Evolutionary conservation across 495 filamentous ascomycete genomes (phyloP).

Genomic region (Beverwykella pulmonaria): DNA sequence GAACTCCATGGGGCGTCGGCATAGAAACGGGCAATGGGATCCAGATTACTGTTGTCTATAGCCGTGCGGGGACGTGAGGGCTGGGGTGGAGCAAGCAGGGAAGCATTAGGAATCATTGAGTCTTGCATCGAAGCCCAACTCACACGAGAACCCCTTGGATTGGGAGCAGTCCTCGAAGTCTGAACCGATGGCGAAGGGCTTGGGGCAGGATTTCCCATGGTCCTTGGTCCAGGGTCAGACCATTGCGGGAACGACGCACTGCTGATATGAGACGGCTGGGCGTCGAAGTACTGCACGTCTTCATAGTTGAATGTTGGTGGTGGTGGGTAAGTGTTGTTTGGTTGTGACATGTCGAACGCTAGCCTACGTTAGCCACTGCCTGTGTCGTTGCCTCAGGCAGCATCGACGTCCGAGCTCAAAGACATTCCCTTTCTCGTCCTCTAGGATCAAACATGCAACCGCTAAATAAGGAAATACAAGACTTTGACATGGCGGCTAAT

Average conservation of each 20-base stretch:
- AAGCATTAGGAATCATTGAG: constrained; percentile 5
- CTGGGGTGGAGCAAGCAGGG: constrained; percentile 18
- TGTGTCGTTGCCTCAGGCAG: constrained; percentile 6
- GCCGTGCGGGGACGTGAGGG: constrained; percentile 8
- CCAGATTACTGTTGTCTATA: constrained; percentile 12
- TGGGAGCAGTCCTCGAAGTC: constrained; percentile 12
- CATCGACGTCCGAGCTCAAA: background rate
- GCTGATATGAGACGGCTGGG: constrained; percentile 1
- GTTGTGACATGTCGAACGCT: constrained; percentile 32
- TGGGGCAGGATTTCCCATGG: constrained; percentile 3
- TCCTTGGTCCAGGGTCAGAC: constrained; percentile 12
- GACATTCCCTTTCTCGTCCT: background rate
- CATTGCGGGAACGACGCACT: constrained; percentile 26
- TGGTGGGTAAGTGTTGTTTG: constrained; percentile 14
- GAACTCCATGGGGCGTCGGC: constrained; percentile 33
- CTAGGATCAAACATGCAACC: background rate
- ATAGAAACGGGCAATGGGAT: constrained; percentile 33
- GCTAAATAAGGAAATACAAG: background rate
- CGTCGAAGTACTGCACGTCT: constrained; percentile 29
- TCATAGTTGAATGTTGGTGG: constrained; percentile 24
- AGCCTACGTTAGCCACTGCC: constrained; percentile 14
- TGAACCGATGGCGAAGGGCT: constrained; percentile 17
- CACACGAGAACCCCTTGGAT: constrained; percentile 1
- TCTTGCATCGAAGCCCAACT: background rate
- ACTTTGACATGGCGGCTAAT: background rate